Conservation (phyloP, 208 protist species). For the Leptomonas pyrrhocoris region DNA sequence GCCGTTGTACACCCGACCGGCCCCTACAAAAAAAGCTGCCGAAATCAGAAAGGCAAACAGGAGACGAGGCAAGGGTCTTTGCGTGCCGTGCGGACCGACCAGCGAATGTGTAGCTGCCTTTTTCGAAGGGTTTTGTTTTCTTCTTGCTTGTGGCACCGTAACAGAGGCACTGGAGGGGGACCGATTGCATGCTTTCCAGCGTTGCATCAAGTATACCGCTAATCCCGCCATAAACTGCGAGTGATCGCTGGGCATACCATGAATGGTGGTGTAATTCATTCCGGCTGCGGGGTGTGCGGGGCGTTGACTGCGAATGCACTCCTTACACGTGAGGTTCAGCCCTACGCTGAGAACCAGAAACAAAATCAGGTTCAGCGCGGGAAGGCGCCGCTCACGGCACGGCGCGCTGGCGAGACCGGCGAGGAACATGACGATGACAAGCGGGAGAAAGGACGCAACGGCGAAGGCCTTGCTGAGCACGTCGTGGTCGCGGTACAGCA, state of each 20-base stretch:
- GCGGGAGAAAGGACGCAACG: conserved; percentile 56
- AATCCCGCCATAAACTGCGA: conserved; percentile 85
- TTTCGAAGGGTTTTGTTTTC: not conserved
- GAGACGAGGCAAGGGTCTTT: conserved; percentile 9
- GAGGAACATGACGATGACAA: conserved; percentile 69
- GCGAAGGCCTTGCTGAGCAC: conserved; percentile 61
- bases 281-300: conserved; percentile 47
- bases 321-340: conserved; percentile 60
- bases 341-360: conserved; percentile 48
- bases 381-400: conserved; percentile 34
- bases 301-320: conserved; percentile 35
- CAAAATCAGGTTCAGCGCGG: conserved; percentile 62
- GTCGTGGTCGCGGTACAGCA: conserved; percentile 53
- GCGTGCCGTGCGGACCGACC: not conserved
- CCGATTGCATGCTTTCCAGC: conserved; percentile 2
- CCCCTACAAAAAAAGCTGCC: conserved; percentile 47
- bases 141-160: not conserved
- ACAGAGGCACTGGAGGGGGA: not conserved
- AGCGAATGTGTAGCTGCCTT: too few species aligned
- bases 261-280: conserved; percentile 44
- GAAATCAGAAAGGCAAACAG: conserved; percentile 34
- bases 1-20: conserved; percentile 73
- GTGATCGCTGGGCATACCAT: conserved; percentile 85
- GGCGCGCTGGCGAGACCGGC: conserved; percentile 61
- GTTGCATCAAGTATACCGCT: conserved; percentile 46